These are phyloP conservation scores for Colletotrichum sp. DNA, from an alignment of 2,329 filamentous ascomycete species.

Conservation along the genomic window DNA sequence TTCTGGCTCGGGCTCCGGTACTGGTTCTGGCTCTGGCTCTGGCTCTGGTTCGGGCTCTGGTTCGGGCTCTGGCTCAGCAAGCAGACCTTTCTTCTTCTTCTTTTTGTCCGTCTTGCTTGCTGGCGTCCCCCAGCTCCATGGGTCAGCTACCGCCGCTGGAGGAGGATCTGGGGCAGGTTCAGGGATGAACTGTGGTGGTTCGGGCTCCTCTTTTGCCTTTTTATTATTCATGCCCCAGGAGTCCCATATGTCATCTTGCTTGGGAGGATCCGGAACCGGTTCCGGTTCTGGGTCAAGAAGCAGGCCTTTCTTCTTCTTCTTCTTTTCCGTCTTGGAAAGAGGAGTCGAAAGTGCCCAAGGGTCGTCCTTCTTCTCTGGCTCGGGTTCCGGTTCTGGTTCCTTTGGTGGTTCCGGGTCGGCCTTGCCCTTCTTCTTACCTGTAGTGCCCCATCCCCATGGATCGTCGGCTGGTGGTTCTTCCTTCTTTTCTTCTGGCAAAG, in stretches of 20 bases:
- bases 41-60: conserved; percentile 21
- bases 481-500: conserved; percentile 36
- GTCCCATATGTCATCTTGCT: conserved; percentile 24
- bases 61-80: conserved; percentile 24
- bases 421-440: conserved; percentile 39
- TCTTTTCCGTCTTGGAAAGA: conserved; percentile 41
- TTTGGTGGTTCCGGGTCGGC: conserved; percentile 27
- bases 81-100: conserved; percentile 41
- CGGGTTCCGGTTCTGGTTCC: conserved; percentile 27
- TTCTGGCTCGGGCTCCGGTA: conserved; percentile 30
- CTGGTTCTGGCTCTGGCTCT: conserved; percentile 25
- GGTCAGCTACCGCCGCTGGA: conserved; percentile 29
- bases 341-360: conserved; percentile 29
- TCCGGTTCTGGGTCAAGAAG: conserved; percentile 25
- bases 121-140: conserved; percentile 36
- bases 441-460: conserved; percentile 39
- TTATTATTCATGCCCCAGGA: conserved; percentile 44
- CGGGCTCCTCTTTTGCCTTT: conserved; percentile 44
- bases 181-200: conserved; percentile 26
- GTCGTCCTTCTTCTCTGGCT: conserved; percentile 20
- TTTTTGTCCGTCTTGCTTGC: conserved; percentile 46
- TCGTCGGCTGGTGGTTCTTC: conserved; percentile 24
- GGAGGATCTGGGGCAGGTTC: conserved; percentile 31
- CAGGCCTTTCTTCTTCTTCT: conserved; percentile 39
- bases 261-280: conserved; percentile 2